phyloP scores from a whole-genome alignment of 768 basidiomycete species.

The Suillus spraguei region DNA sequence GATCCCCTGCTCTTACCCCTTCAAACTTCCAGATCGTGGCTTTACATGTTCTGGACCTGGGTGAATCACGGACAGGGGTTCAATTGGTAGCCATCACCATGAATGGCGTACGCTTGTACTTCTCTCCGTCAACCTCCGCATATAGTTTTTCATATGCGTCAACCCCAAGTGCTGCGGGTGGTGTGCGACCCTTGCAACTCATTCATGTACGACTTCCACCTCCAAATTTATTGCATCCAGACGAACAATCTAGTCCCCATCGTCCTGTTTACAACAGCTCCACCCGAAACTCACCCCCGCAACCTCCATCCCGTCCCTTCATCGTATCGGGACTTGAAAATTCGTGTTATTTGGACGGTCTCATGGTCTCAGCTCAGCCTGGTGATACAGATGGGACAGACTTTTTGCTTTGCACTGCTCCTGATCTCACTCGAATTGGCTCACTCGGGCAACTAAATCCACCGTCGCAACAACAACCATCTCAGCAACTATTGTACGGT shows the following conservation, averaged over 20 bases:
- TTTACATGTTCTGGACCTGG: constrained; percentile 66
- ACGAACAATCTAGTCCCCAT: constrained; percentile 59
- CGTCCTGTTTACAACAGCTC: constrained; percentile 52
- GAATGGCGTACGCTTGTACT: constrained; percentile 86
- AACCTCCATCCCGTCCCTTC: constrained; percentile 57
- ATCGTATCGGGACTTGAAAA: constrained; percentile 60
- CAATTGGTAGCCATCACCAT: constrained; percentile 82
- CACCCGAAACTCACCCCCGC: constrained; percentile 43
- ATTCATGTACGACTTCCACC: constrained; percentile 82
- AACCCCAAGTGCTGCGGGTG: constrained; percentile 28
- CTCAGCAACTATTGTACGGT: constrained; percentile 42
- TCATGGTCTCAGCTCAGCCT: constrained; percentile 70
- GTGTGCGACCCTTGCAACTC: constrained; percentile 55
- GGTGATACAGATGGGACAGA: constrained; percentile 76
- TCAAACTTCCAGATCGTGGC: constrained; percentile 70
- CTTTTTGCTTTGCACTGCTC: constrained; percentile 72
- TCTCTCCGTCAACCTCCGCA: constrained; percentile 54
- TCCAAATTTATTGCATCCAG: constrained; percentile 73
- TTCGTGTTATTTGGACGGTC: constrained; percentile 66
- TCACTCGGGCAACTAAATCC: constrained; percentile 65
- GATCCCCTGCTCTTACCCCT: constrained; percentile 69
- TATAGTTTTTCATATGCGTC: constrained; percentile 54
- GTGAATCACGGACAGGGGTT: constrained; percentile 68
- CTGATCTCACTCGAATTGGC: constrained; percentile 75
- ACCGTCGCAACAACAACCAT: constrained; percentile 38